Evolutionary conservation across 345 rosid species (phyloP).

Genomic region (Hypericum androsaemum): DNA sequence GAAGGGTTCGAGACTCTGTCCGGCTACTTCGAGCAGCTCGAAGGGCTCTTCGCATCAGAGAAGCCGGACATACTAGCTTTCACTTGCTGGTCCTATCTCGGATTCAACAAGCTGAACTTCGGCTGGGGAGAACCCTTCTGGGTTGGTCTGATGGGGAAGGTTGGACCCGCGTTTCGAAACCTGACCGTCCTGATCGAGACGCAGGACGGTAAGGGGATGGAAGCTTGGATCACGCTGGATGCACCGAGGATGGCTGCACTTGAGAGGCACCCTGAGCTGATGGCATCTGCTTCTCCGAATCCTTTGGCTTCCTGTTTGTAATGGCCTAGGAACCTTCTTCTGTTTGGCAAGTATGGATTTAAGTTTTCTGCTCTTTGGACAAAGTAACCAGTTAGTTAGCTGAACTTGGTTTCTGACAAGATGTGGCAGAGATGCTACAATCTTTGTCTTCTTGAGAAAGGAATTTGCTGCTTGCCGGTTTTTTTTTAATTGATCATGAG

Average conservation of each 20-base stretch:
- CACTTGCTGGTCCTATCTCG: conserved; percentile 4
- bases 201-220: conserved; percentile 1
- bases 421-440: too few species aligned
- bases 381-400: too few species aligned
- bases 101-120: not conserved
- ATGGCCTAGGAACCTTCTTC: too few species aligned
- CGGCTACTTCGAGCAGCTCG: conserved; percentile 2
- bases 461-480: too few species aligned
- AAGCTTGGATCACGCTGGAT: conserved; percentile 12
- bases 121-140: conserved; percentile 9
- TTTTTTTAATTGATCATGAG: too few species aligned
- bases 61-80: conserved; percentile 6
- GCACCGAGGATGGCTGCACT: not conserved
- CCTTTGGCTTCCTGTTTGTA: not conserved
- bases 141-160: conserved; percentile 6
- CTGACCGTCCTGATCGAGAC: not conserved
- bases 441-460: too few species aligned
- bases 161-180: not conserved
- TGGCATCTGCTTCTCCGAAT: conserved; percentile 8
- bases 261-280: conserved; percentile 6
- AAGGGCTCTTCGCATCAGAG: not conserved
- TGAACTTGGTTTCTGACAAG: too few species aligned
- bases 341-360: too few species aligned
- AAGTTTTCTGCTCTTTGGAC: too few species aligned
- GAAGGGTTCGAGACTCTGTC: conserved; percentile 4